Conservation (phyloP, 163 green algal genomes). For the Volvox carteri region DNA sequence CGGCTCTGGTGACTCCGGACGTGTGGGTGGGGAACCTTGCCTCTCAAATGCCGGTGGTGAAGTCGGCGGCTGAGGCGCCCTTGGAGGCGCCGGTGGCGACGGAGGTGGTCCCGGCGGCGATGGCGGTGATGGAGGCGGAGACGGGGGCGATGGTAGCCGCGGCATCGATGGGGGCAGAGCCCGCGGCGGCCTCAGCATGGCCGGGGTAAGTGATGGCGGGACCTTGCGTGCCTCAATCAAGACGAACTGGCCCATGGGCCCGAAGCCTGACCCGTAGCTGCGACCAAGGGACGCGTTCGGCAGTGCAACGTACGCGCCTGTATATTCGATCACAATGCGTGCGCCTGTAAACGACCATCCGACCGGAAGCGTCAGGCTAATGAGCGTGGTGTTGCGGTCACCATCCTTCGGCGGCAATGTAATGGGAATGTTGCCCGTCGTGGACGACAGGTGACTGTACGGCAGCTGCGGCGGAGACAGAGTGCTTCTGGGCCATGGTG, state of each 20-base stretch:
- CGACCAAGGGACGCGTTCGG: conserved; percentile 19
- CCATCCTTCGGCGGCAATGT: conserved; percentile 8
- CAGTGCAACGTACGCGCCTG: neutral
- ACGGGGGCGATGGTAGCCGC: neutral
- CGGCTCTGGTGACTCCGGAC: neutral
- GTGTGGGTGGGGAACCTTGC: neutral
- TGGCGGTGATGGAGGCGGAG: neutral
- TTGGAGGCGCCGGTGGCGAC: neutral
- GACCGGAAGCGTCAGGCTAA: neutral
- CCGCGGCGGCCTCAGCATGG: neutral
- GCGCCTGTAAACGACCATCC: neutral
- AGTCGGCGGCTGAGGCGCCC: neutral
- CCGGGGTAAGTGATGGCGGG: neutral
- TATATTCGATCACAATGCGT: conserved; percentile 4
- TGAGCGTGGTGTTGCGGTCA: neutral
- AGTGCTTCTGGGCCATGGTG: neutral
- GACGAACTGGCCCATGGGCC: conserved; percentile 25
- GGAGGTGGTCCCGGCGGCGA: neutral
- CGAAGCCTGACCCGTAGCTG: neutral
- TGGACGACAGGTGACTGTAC: neutral
- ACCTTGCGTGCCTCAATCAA: neutral
- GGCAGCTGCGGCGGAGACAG: neutral
- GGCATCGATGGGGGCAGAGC: neutral
- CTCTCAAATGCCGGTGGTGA: neutral
- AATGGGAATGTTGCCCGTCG: neutral